Evolutionary conservation across 345 rosid genomes (phyloP).

Genomic region (Euphorbia peplus): DNA sequence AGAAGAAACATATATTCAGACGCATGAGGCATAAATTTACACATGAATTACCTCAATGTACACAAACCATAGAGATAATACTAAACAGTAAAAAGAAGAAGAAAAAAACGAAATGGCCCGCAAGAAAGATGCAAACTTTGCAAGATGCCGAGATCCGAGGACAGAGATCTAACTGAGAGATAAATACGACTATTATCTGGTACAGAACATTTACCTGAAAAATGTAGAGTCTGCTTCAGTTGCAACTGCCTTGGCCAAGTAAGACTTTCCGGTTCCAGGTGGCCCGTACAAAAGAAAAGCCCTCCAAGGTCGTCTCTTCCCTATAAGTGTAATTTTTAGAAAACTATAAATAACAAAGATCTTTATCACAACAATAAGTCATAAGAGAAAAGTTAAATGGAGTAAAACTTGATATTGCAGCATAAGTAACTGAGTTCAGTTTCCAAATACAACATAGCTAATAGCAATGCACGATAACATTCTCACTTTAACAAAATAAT

Average conservation of each 20-base stretch:
- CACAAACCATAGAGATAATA: background rate
- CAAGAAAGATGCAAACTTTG: background rate
- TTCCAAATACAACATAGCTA: background rate
- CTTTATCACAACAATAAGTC: background rate
- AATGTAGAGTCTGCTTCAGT: slow-evolving; percentile 94
- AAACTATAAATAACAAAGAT: background rate
- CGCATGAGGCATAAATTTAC: background rate
- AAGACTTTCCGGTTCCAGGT: slow-evolving; percentile 95
- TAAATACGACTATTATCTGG: background rate
- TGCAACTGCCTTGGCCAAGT: slow-evolving; percentile 94
- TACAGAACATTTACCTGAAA: slow-evolving; percentile 52
- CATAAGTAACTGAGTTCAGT: background rate
- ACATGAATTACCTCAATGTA: background rate
- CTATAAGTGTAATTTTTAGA: slow-evolving; percentile 30
- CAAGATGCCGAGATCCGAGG: background rate
- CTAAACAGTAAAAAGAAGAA: background rate
- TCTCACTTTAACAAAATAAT: background rate
- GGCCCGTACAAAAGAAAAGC: slow-evolving; percentile 92
- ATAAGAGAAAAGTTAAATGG: background rate
- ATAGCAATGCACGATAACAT: background rate
- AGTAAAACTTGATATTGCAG: background rate
- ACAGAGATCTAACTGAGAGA: background rate
- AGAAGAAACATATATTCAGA: slow-evolving; percentile 11
- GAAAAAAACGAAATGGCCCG: background rate
- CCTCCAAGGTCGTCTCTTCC: slow-evolving; percentile 92